Conservation (phyloP, 1,139 yeast species). For the Lodderomyces metapsilosis region DNA sequence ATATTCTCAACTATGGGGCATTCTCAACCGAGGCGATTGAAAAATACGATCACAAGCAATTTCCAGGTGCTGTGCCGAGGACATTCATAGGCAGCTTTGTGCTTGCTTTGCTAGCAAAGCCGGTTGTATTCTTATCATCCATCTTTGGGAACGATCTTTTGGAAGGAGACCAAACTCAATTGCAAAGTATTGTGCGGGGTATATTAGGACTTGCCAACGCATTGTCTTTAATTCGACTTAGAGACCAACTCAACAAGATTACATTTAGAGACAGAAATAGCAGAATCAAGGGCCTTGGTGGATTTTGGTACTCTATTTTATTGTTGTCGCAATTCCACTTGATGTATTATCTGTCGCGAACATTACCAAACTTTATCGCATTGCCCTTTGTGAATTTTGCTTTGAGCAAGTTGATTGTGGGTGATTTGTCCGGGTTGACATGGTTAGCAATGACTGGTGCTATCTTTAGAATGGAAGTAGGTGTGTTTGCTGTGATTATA, state of each 20-base stretch:
- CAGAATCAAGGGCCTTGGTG: constrained; percentile 27
- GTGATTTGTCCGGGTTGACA: constrained; percentile 53
- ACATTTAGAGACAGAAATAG: constrained; percentile 23
- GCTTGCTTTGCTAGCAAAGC: constrained; percentile 40
- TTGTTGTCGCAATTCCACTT: constrained; percentile 74
- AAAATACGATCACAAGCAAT: constrained; percentile 68
- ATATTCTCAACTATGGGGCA: constrained; percentile 65
- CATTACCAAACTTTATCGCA: constrained; percentile 84
- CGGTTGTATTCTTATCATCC: constrained; percentile 24
- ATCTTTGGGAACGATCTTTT: constrained; percentile 15
- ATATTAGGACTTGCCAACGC: constrained; percentile 54
- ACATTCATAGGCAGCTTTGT: constrained; percentile 75
- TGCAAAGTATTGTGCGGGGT: constrained; percentile 53
- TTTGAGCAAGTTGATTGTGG: constrained; percentile 49
- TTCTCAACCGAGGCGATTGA: constrained; percentile 30
- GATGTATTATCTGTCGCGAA: constrained; percentile 71
- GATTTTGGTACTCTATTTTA: constrained; percentile 61
- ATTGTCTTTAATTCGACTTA: constrained; percentile 24
- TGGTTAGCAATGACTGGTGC: constrained; percentile 64
- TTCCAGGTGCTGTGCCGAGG: constrained; percentile 90
- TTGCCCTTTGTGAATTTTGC: constrained; percentile 69
- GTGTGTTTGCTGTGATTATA: constrained; percentile 50
- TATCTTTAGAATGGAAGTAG: constrained; percentile 73
- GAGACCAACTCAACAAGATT: constrained; percentile 26
- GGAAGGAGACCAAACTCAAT: constrained; percentile 29